Conservation (phyloP, 352 stramenopile species). For the Globisporangium carolinianum region DNA sequence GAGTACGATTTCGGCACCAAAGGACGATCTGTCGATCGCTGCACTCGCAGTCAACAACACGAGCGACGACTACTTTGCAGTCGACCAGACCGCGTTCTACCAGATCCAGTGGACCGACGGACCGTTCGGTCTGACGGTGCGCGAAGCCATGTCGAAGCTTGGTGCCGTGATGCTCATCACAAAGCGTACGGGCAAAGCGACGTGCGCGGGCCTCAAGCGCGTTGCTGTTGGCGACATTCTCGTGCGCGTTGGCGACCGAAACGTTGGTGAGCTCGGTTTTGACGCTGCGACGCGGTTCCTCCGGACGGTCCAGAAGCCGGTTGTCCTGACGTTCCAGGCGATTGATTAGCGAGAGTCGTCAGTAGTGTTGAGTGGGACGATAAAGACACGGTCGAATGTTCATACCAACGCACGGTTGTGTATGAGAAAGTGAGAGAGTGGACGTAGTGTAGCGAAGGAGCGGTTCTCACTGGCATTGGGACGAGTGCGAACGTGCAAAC, state of each 20-base stretch:
- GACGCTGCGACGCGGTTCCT: constrained; percentile 67
- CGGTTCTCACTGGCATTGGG: too few species aligned
- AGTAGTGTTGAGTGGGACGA: not conserved
- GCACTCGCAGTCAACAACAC: constrained; percentile 18
- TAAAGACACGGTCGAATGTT: too few species aligned
- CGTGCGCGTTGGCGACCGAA: constrained; percentile 68
- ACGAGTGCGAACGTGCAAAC: too few species aligned
- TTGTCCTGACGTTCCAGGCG: constrained; percentile 72
- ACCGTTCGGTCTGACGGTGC: constrained; percentile 73
- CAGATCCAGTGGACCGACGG: constrained; percentile 76
- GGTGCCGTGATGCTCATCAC: constrained; percentile 71
- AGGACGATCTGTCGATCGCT: not conserved
- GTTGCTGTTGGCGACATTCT: constrained; percentile 74
- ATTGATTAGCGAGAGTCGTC: constrained; percentile 32
- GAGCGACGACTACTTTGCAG: constrained; percentile 47
- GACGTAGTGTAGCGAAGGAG: too few species aligned
- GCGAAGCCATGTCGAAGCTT: constrained; percentile 60
- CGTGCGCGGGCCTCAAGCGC: constrained; percentile 62
- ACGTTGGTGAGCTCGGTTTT: constrained; percentile 63
- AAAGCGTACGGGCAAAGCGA: constrained; percentile 72
- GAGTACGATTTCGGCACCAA: constrained; percentile 2
- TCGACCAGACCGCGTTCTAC: constrained; percentile 70
- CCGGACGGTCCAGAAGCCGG: constrained; percentile 66
- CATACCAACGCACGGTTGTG: too few species aligned
- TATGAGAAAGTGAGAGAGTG: too few species aligned